phyloP scores from a whole-genome alignment of 202 grass and related monocot genomes.

The Tripidium arundinaceum region DNA sequence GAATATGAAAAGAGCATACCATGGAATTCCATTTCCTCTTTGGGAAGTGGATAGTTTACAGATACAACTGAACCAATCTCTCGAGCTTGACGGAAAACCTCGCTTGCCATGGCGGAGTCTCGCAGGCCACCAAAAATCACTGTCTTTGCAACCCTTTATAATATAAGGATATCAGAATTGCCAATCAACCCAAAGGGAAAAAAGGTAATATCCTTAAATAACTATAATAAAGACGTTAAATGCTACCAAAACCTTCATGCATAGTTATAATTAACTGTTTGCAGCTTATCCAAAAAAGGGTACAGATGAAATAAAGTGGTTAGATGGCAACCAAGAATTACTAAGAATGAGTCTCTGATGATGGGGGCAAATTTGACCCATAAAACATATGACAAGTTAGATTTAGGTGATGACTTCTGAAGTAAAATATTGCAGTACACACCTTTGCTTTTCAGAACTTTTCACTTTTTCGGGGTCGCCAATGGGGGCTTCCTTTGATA shows the following conservation, averaged over 20 bases:
- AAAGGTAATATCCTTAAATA: slow-evolving; percentile 1
- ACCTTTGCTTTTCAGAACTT: slow-evolving; percentile 93
- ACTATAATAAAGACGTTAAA: not conserved
- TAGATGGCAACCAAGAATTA: not conserved
- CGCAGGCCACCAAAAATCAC: slow-evolving; percentile 73
- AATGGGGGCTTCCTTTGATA: slow-evolving; percentile 25
- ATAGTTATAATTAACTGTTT: not conserved
- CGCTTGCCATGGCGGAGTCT: slow-evolving; percentile 61
- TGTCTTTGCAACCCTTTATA: slow-evolving; percentile 75
- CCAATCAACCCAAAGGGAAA: not conserved
- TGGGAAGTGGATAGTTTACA: slow-evolving; percentile 79
- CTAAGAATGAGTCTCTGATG: not conserved
- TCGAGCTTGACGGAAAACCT: slow-evolving; percentile 77
- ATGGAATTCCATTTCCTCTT: slow-evolving; percentile 66
- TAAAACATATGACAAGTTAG: not conserved
- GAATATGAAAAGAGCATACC: slow-evolving; percentile 44
- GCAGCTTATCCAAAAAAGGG: not conserved
- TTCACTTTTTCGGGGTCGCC: slow-evolving; percentile 33
- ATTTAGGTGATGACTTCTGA: slow-evolving; percentile 12
- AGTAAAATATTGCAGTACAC: slow-evolving; percentile 16
- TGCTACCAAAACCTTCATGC: not conserved
- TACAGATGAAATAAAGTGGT: not conserved
- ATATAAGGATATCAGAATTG: not conserved
- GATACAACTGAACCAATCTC: slow-evolving; percentile 69
- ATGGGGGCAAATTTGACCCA: not conserved